Base-by-base conservation (phyloP, 192 early-diverging fungal species). In the Kappamyces sp. region DNA sequence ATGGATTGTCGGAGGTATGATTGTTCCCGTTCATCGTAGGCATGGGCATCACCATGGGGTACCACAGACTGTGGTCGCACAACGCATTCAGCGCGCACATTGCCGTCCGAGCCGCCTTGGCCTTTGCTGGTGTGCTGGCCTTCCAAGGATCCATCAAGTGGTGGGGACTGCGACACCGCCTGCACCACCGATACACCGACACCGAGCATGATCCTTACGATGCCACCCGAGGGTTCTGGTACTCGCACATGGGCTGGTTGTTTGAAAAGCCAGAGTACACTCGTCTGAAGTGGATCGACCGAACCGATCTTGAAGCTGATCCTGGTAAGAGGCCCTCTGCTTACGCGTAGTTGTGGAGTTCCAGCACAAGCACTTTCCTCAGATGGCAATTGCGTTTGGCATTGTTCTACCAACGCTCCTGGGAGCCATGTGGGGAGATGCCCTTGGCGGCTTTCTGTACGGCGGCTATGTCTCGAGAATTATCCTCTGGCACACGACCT, bases 21-120 rank as follows among this genome's bases (percentile, higher is more conserved):
- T 23, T 23, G 23, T 23, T 23, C 23, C 23, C 23, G 23, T 23
- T 23, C 23, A 23, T 23, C 23, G 23, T 23, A 23, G 23, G 42
- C n/a, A 33, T 59, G 12, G 57, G 76, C 32, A 81, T 81, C 66
- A 81, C 79, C n/a, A 73, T 74, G 48, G 78, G 79, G 3, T 78
- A 81, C 69, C 79, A 81, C 60, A 66, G 79, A n/a, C 65, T 68
- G 50, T 81, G 79, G 79, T 53, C 68, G 7, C 79, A 81, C 53
- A 66, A 72, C 12, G 68, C 76, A 3, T 81, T 73, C 52, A 71
- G 78, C 12, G 79, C 79, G 3, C 34, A 63, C 13, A 44, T 51
- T 8, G 59, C 69, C 5, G 69, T 69, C 52, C 64, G 71, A 47
- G 43, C 61, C 39, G 44, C 58, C 23, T 48, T 82, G 49, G 63